A percentile compares a stretch with the other conserved stretches of the same genome.
Conservation (phyloP, 495 filamentous ascomycete genomes). For the Lophiostoma macrostomum region DNA sequence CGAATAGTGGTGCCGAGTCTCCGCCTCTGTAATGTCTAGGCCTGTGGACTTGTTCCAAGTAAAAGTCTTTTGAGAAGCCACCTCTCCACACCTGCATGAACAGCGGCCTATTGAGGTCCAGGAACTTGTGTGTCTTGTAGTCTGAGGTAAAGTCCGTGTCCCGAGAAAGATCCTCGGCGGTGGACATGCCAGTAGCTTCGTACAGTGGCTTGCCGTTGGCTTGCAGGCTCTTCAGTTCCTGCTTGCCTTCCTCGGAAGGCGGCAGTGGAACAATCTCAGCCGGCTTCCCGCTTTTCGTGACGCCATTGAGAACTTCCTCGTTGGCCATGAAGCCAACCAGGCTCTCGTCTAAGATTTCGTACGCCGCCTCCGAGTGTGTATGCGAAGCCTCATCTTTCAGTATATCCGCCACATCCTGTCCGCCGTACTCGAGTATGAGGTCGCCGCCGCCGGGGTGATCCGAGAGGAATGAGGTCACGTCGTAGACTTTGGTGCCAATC, state of each 20-base stretch:
- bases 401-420: constrained; percentile 80
- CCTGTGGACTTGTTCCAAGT: constrained; percentile 92
- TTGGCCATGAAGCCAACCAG: constrained; percentile 72
- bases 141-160: constrained; percentile 75
- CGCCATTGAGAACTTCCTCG: constrained; percentile 48
- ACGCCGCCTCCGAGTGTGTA: constrained; percentile 80
- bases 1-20: constrained; percentile 88
- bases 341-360: constrained; percentile 83
- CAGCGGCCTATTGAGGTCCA: constrained; percentile 84
- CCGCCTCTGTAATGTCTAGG: constrained; percentile 93
- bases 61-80: constrained; percentile 88
- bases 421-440: constrained; percentile 83
- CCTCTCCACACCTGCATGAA: constrained; percentile 86
- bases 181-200: constrained; percentile 78
- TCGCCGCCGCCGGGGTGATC: constrained; percentile 90
- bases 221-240: constrained; percentile 41
- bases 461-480: constrained; percentile 84
- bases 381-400: constrained; percentile 83
- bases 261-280: constrained; percentile 49
- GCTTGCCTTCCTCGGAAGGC: constrained; percentile 42
- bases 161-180: constrained; percentile 77
- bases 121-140: constrained; percentile 84
- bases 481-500: constrained; percentile 84
- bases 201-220: constrained; percentile 53
- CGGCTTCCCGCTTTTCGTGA: constrained; percentile 45